Conservation (phyloP, 2,329 filamentous ascomycete species). For the Emmonsiellopsis sp. region DNA sequence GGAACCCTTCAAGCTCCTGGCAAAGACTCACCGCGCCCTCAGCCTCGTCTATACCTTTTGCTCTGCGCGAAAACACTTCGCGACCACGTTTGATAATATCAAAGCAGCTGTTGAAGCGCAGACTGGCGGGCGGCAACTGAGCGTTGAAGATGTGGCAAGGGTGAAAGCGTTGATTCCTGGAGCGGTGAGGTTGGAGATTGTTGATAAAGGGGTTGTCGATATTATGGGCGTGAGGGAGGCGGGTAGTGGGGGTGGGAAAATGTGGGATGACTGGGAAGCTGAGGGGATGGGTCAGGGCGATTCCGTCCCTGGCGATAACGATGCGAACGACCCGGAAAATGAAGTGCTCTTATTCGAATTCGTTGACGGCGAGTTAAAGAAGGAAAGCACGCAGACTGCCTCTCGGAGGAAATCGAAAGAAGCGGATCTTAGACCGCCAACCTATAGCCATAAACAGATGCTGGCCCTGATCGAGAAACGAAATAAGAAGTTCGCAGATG, state of each 20-base stretch:
- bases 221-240: conserved; percentile 53
- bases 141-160: conserved; percentile 69
- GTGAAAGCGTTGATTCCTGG: conserved; percentile 69
- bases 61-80: conserved; percentile 81
- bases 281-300: conserved; percentile 31
- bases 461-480: conserved; percentile 78
- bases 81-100: conserved; percentile 85
- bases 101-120: conserved; percentile 76
- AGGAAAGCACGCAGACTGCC: conserved; percentile 61
- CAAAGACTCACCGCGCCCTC: conserved; percentile 70
- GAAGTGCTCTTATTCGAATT: conserved; percentile 89
- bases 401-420: conserved; percentile 60
- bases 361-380: conserved; percentile 79
- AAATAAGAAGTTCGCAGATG: conserved; percentile 70
- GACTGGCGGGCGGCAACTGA: conserved; percentile 56
- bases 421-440: conserved; percentile 81
- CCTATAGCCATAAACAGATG: conserved; percentile 90
- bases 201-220: conserved; percentile 74
- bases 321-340: conserved; percentile 33
- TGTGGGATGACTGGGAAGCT: conserved; percentile 43
- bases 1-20: conserved; percentile 59
- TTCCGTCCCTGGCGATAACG: conserved; percentile 19
- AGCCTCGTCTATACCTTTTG: conserved; percentile 95
- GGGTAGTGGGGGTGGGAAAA: conserved; percentile 41
- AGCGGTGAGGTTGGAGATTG: conserved; percentile 73